Evolutionary conservation across 164 flowering plant species (phyloP), one percentile per base, ranked within the genome.

Genomic region (Vitis vinifera): DNA sequence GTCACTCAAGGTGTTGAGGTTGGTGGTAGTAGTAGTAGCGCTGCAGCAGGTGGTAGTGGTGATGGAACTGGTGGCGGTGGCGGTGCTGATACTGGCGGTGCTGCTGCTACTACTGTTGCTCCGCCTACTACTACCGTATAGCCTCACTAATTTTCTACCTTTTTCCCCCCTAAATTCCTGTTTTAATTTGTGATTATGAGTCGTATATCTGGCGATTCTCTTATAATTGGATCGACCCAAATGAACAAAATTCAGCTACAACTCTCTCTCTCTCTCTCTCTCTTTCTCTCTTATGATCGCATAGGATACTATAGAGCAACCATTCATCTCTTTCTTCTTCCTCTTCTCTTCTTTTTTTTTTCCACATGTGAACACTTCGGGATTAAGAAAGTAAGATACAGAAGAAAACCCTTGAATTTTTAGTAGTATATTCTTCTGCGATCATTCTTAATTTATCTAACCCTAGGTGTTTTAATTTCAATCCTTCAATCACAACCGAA

Each of bases 91-190:
- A 68, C 63, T 59, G 64, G 52, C 47, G 30, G 67, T 15, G 8
- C 55, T 37, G 55, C 71, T 62, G 29, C 55, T 50, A 51, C 37
- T 19, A 51, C 37, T 19, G 67, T 51, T 64, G n/a, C 57, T 15
- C 51, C 77, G 9, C 4, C 65, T 58, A 64, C 72, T 30, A 71
- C 68, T 19, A 37, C 75, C 59, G 75, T 68, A 74, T 74, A 74
- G 74, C 19, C 23, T 65, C 55, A 55, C 57, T 48, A 53, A 63
- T 64, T 64, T 55, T 15, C n/a, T 55, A n/a, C 10, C 29, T 59
- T 8, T 37, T 55, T 55, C 63, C 11, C 59, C 29, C 53, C 59
- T 30, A 62, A 62, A 55, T 66, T 29, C 30, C 49, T 66, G 17
- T 29, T 53, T 27, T 66, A 66, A 66, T 53, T 37, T 68, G 76